Percentiles rank a stretch among this genome's conserved stretches.
Evolutionary conservation across 331 rosid species (phyloP).

Genomic region (Malus hybrid): DNA sequence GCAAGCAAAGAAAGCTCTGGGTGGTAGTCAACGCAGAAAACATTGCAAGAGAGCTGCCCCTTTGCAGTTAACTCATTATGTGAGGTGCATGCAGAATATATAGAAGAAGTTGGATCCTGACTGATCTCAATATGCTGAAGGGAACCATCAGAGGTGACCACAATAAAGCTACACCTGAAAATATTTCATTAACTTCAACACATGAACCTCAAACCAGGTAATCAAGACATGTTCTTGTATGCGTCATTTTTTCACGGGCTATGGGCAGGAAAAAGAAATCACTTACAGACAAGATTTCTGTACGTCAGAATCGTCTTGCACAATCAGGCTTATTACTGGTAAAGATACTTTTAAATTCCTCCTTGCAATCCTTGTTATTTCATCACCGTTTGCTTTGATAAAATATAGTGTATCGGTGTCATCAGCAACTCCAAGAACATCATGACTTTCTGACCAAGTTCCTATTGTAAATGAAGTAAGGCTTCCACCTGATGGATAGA

Average conservation of each 20-base stretch:
- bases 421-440: conserved; percentile 80
- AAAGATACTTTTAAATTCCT: conserved; percentile 57
- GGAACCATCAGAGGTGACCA: conserved; percentile 72
- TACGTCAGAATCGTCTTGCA: conserved; percentile 30
- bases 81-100: conserved; percentile 26
- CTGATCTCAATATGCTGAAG: conserved; percentile 67
- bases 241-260: conserved; percentile 4
- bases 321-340: conserved; percentile 53
- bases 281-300: conserved; percentile 61
- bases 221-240: conserved; percentile 4
- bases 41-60: conserved; percentile 34
- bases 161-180: conserved; percentile 67
- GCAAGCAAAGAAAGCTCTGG: conserved; percentile 57
- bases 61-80: conserved; percentile 30
- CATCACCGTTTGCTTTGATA: conserved; percentile 70
- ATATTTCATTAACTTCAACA: conserved; percentile 25
- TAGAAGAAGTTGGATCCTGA: conserved; percentile 49
- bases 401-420: conserved; percentile 65
- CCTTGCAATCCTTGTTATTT: conserved; percentile 50
- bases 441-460: conserved; percentile 79
- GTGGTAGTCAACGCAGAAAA: conserved; percentile 51
- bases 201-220: conserved; percentile 10
- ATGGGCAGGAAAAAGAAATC: not conserved
- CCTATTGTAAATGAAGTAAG: conserved; percentile 70
- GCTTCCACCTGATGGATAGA: conserved; percentile 43